These are phyloP conservation scores for Phyllostachys edulis DNA, from an alignment of 176 grass and related monocot genomes.

Conservation along the genomic window DNA sequence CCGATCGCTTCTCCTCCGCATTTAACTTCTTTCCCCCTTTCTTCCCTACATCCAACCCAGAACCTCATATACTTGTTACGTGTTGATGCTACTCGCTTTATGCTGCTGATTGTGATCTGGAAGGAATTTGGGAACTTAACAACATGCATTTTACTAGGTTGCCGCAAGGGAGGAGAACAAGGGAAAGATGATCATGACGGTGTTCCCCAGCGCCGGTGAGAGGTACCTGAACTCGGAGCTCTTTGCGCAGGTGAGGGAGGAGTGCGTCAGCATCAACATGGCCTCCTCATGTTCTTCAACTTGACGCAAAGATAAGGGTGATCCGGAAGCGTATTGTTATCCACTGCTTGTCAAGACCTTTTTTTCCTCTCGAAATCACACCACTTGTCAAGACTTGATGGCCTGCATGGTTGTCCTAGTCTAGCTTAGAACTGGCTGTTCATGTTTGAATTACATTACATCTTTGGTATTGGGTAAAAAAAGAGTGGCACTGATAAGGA, in stretches of 20 bases:
- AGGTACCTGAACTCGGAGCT: constrained; percentile 64
- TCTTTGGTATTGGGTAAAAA: too few species aligned
- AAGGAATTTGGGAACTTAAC: too few species aligned
- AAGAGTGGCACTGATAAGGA: too few species aligned
- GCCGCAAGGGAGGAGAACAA: constrained; percentile 33
- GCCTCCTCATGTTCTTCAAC: constrained; percentile 30
- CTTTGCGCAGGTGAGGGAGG: constrained; percentile 62
- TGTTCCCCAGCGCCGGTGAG: constrained; percentile 71
- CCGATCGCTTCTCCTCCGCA: too few species aligned
- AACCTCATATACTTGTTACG: too few species aligned
- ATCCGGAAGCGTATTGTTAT: neutral
- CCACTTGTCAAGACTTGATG: too few species aligned
- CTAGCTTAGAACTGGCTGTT: neutral
- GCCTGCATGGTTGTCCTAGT: neutral
- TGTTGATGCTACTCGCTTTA: too few species aligned
- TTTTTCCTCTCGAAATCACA: too few species aligned
- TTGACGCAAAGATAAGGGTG: neutral
- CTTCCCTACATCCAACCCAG: too few species aligned
- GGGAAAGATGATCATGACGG: constrained; percentile 76
- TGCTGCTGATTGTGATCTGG: too few species aligned
- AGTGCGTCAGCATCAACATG: constrained; percentile 55
- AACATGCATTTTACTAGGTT: constrained; percentile 38
- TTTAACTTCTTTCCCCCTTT: too few species aligned
- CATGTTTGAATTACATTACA: too few species aligned
- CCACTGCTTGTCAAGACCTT: neutral